phyloP scores from a whole-genome alignment of 2,329 filamentous ascomycete species.

The Colletotrichum agaves region DNA sequence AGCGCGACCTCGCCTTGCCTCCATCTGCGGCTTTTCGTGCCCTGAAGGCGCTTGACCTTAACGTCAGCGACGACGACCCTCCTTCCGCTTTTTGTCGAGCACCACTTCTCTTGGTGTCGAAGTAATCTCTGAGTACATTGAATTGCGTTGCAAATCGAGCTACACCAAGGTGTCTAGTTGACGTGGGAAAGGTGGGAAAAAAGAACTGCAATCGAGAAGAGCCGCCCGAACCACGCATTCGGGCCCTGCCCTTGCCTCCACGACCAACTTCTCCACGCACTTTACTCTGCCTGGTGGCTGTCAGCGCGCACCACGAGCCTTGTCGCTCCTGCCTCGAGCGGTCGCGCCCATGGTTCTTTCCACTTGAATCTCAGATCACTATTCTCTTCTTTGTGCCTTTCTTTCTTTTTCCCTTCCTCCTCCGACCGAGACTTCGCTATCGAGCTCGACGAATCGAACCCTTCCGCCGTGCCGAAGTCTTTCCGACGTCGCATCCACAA shows the following conservation, averaged over 20 bases:
- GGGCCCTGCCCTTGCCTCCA: slow-evolving; percentile 34
- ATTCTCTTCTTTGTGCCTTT: slow-evolving; percentile 12
- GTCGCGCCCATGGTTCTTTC: slow-evolving; percentile 33
- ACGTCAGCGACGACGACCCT: background rate
- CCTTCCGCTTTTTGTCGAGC: background rate
- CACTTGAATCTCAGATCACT: slow-evolving; percentile 7
- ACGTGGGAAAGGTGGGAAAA: background rate
- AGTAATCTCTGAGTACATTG: too few relatives aligned
- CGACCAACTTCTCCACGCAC: slow-evolving; percentile 35
- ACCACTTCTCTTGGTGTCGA: background rate
- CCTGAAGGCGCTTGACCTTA: too few relatives aligned
- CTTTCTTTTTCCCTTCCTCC: background rate
- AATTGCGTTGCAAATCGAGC: too few relatives aligned
- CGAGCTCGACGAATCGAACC: too few relatives aligned
- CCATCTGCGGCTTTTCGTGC: slow-evolving; percentile 3
- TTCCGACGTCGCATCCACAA: slow-evolving; percentile 29
- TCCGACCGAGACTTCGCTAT: background rate
- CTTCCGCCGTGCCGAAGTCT: slow-evolving; percentile 14
- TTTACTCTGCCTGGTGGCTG: slow-evolving; percentile 16
- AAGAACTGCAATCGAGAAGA: background rate
- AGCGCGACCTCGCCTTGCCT: slow-evolving; percentile 7
- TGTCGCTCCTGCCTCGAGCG: slow-evolving; percentile 32
- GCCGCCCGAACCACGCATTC: background rate
- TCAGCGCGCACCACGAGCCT: slow-evolving; percentile 35
- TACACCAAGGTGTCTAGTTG: background rate